Evolutionary conservation across 2,329 filamentous ascomycete genomes (phyloP).

Genomic region (Tolypocladium sp.): DNA sequence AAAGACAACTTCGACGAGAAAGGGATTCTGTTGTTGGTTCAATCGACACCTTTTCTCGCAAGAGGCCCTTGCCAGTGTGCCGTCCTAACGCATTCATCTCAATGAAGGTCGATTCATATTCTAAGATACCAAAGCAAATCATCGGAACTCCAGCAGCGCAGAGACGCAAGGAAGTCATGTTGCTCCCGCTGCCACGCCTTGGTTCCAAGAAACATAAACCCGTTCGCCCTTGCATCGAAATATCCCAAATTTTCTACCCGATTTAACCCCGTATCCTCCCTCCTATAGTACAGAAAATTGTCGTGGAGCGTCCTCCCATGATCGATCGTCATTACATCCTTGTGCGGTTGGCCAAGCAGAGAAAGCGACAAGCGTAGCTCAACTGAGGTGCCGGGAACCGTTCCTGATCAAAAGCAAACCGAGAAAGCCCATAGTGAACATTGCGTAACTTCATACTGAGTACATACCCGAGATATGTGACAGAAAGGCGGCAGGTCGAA

Average conservation of each 20-base stretch:
- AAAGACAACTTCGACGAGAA: no score
- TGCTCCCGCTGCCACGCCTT: slow-evolving; percentile 4
- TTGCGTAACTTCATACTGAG: slow-evolving; percentile 2
- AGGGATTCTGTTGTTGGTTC: no score
- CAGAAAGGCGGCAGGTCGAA: background rate
- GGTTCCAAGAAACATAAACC: slow-evolving; percentile 8
- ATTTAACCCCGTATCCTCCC: background rate
- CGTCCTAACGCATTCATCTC: background rate
- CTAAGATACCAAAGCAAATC: slow-evolving; percentile 8
- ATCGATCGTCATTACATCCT: slow-evolving; percentile 1
- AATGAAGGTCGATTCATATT: slow-evolving; percentile 13
- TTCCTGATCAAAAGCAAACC: background rate
- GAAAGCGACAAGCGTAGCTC: background rate
- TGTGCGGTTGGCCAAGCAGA: background rate
- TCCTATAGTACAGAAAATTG: slow-evolving; percentile 2
- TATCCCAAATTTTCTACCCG: background rate
- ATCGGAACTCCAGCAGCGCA: slow-evolving; percentile 6
- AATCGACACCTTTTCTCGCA: no score
- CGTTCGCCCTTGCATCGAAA: slow-evolving; percentile 8
- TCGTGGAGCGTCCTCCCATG: background rate
- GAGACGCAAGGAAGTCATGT: background rate
- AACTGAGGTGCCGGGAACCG: background rate
- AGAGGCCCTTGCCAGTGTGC: no score
- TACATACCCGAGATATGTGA: slow-evolving; percentile 1
- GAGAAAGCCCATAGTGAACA: slow-evolving; percentile 4